Base-by-base conservation (phyloP, 148 eudicot genomes). In the Cornus florida region DNA sequence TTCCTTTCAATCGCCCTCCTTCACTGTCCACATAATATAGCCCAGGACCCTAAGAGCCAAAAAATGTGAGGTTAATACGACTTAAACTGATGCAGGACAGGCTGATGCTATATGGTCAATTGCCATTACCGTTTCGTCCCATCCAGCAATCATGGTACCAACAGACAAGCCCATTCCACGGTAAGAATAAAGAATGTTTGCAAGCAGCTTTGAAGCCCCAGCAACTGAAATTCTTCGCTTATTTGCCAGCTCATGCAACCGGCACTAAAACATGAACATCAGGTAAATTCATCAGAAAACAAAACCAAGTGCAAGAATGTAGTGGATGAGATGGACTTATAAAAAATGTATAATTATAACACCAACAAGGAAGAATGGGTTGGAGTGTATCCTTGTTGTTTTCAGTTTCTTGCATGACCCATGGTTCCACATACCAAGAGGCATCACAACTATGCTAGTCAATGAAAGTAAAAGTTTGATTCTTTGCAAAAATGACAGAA, bases 111-210 rank as follows among this genome's bases (percentile, higher is more conserved):
- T 35, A 14, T 53, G 1, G 57, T 60, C 57, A 20, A 56, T 39
- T 67, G 0, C 14, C 39, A 3, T 80, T 91, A 96, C 99, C 88
- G 91, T 91, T 86, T 94, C 99, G 80, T 96, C 99, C 98, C 98
- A 96, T 77, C 99, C 99, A 83, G 99, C 99, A 79, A 96, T 96
- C 99, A 96, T 96, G 75, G 99, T 96, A 73, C 99, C 99, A 60
- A 96, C 98, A 71, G 99, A 96, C 77, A 96, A 90, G 19, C 99
- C 98, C 98, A 96, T 96, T 68, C 99, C 99, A 73, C 99, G 87
- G 82, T 92, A 96, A 48, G 87, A 86, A 80, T 96, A 96, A 71
- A 96, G 84, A 75, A 96, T 96, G 84, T 96, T 96, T 67, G 99
- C 98, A 80, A 96, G 84, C 86, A 96, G 84, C 80, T 96, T 96